Evolutionary conservation across 805 yeast genomes (phyloP).

Genomic region (Myxozyma mucilagina): DNA sequence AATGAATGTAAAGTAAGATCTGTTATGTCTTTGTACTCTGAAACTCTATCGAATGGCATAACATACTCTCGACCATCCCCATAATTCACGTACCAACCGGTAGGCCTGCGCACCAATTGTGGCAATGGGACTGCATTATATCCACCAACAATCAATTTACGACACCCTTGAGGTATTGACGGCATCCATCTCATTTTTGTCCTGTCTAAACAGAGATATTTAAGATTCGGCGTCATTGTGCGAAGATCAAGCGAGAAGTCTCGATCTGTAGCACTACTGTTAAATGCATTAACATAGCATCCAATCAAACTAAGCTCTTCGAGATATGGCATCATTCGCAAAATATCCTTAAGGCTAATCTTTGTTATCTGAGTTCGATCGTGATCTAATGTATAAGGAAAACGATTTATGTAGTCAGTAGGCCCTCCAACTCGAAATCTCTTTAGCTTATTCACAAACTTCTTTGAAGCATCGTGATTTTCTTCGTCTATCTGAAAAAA

Average conservation of each 20-base stretch:
- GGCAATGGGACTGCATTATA: background rate
- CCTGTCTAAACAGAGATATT: background rate
- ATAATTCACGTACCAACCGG: background rate
- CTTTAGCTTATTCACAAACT: background rate
- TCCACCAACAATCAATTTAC: background rate
- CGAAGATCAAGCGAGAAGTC: background rate
- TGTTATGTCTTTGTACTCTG: background rate
- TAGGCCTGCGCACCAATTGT: background rate
- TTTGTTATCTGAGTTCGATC: background rate
- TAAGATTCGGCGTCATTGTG: background rate
- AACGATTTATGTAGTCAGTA: background rate
- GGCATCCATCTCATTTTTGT: background rate
- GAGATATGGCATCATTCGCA: background rate
- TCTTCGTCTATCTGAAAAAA: background rate
- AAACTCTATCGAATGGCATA: background rate
- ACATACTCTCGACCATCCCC: background rate
- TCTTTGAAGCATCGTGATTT: background rate
- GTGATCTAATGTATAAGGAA: background rate
- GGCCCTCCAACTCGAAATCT: background rate
- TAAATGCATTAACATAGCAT: background rate
- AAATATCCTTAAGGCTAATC: background rate
- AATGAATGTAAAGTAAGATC: background rate
- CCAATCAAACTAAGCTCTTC: background rate
- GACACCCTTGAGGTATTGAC: background rate
- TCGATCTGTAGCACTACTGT: background rate